Evolutionary conservation across 2,329 filamentous ascomycete genomes (phyloP).

Genomic region (Orbilia javanica): DNA sequence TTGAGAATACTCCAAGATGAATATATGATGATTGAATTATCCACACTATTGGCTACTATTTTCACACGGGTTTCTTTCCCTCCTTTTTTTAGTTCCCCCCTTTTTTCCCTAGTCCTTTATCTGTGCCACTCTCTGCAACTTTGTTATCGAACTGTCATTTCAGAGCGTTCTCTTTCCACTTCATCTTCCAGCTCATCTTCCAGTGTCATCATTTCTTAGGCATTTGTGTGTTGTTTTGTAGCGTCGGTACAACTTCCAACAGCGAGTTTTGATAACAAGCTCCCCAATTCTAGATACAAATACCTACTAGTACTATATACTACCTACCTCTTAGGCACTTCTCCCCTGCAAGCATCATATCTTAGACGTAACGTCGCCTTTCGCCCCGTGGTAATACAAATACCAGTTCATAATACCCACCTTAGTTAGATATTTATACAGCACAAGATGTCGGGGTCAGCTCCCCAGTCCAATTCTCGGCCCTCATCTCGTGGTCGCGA

Average conservation of each 20-base stretch:
- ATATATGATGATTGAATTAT: too few relatives aligned
- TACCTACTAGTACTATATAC: too few relatives aligned
- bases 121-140: neutral
- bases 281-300: neutral
- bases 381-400: neutral
- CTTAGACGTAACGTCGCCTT: neutral
- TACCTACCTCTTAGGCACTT: too few relatives aligned
- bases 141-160: neutral
- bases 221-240: slow-evolving; percentile 34
- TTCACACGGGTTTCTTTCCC: too few relatives aligned
- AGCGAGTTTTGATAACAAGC: slow-evolving; percentile 6
- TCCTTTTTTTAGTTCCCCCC: neutral
- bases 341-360: neutral
- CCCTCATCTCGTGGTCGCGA: slow-evolving; percentile 51
- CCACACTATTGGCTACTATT: neutral
- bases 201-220: neutral
- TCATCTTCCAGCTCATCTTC: neutral
- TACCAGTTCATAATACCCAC: neutral
- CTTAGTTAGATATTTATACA: neutral
- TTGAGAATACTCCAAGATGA: too few relatives aligned
- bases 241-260: slow-evolving; percentile 29
- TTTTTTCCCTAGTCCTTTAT: neutral
- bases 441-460: slow-evolving; percentile 19
- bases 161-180: neutral
- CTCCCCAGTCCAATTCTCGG: slow-evolving; percentile 35